Evolutionary conservation across 441 rosid genomes (phyloP), one percentile per base, ranked within the genome.

Genomic region (Gossypium trilobum): DNA sequence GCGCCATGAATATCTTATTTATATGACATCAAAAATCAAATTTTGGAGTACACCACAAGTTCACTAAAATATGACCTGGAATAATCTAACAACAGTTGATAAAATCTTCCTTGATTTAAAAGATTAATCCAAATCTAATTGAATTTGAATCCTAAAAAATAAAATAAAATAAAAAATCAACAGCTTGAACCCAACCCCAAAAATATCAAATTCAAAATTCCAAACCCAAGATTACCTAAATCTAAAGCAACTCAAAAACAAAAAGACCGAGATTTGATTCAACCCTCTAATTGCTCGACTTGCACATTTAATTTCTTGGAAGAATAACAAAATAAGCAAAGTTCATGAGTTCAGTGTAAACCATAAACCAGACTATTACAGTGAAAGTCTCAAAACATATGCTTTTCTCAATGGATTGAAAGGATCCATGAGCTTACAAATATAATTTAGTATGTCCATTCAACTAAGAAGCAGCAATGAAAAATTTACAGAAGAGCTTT

Each of bases 281-380:
- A 14, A 60, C 10, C 16, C 13, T 7, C 31, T n/a, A 62, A 59
- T 62, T 33, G 13, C 67, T 13, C 5, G 3, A 62, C 6, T 8
- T 23, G 2, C 67, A 65, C n/a, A 11, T 56, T 70, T 56, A 42
- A 10, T 20, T 7, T 36, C 29, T 20, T 5, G 50, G n/a, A 71
- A 58, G 22, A 58, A 39, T 11, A 31, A 58, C 66, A 42, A 16
- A 59, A 59, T 58, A 44, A 58, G 23, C 13, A 46, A 7, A 44
- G 74, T 59, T 44, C 65, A 59, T 11, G 67, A 71, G 20, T 27
- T 59, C 4, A 22, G 51, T 70, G 57, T 13, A 42, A 71, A 4
- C 31, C 11, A 59, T 16, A 59, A 59, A 71, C 73, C 48, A 70
- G 31, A n/a, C 25, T 31, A 69, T 31, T 55, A 5, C 13, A 22